Conservation (phyloP, 805 yeast genomes). For the Jamesozyma gamospora region DNA sequence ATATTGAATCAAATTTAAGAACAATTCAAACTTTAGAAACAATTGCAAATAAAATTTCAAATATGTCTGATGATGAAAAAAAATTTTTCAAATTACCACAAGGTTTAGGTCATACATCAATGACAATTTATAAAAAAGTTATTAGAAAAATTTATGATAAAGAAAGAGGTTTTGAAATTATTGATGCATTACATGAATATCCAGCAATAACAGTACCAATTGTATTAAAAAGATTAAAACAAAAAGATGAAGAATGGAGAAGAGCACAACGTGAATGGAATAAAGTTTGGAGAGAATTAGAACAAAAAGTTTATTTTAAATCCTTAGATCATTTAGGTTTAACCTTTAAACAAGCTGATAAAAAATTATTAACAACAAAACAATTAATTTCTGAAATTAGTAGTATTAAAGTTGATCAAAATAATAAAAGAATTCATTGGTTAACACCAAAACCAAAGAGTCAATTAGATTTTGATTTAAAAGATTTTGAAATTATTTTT, state of each 20-base stretch:
- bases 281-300: slow-evolving; percentile 97
- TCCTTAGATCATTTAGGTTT: slow-evolving; percentile 91
- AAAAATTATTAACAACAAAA: slow-evolving; percentile 80
- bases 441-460: slow-evolving; percentile 79
- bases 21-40: slow-evolving; percentile 94
- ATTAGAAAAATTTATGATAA: slow-evolving; percentile 86
- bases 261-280: slow-evolving; percentile 98
- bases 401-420: slow-evolving; percentile 84
- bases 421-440: slow-evolving; percentile 77
- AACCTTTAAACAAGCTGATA: slow-evolving; percentile 94
- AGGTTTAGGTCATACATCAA: slow-evolving; percentile 86
- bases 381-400: slow-evolving; percentile 86
- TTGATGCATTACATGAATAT: slow-evolving; percentile 88
- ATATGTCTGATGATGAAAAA: slow-evolving; percentile 86
- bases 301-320: slow-evolving; percentile 87
- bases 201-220: slow-evolving; percentile 95
- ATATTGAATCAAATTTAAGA: slow-evolving; percentile 88
- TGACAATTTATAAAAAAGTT: slow-evolving; percentile 87
- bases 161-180: slow-evolving; percentile 91
- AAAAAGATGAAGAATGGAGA: slow-evolving; percentile 98
- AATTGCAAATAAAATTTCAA: slow-evolving; percentile 84
- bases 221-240: slow-evolving; percentile 83
- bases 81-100: slow-evolving; percentile 78
- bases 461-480: slow-evolving; percentile 52
- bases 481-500: slow-evolving; percentile 56